These are phyloP conservation scores for Syzygium oleosum DNA, from an alignment of 345 rosid genomes.

Conservation along the genomic window DNA sequence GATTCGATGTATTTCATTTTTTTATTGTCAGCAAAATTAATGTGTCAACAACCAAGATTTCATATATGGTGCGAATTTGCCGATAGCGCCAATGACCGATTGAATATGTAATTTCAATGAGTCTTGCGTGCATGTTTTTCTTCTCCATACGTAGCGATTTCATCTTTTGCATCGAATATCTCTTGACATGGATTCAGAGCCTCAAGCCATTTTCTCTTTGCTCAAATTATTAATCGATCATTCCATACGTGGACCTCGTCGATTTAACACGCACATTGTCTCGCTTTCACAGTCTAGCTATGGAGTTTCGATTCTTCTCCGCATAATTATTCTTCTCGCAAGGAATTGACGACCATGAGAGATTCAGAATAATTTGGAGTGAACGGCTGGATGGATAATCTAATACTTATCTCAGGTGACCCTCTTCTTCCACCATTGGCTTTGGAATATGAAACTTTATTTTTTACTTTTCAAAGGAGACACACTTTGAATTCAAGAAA, in stretches of 20 bases:
- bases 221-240: not conserved
- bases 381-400: not conserved
- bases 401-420: not conserved
- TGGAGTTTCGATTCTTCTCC: not conserved
- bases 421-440: not conserved
- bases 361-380: not conserved
- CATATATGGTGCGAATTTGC: not conserved
- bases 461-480: not conserved
- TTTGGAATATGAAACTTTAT: not conserved
- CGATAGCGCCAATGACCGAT: accelerated
- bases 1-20: not conserved
- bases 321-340: not conserved
- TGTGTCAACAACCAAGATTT: not conserved
- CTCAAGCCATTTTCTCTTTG: not conserved
- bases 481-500: not conserved
- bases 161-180: not conserved
- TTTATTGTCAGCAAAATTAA: not conserved
- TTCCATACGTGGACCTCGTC: not conserved
- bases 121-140: not conserved
- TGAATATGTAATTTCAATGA: not conserved
- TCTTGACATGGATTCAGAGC: not conserved
- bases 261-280: not conserved
- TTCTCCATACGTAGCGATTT: not conserved
- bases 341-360: not conserved
- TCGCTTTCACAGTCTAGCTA: accelerated